These are phyloP conservation scores for Scheffersomyces titani DNA, from an alignment of 1,139 yeast species.

Conservation along the genomic window DNA sequence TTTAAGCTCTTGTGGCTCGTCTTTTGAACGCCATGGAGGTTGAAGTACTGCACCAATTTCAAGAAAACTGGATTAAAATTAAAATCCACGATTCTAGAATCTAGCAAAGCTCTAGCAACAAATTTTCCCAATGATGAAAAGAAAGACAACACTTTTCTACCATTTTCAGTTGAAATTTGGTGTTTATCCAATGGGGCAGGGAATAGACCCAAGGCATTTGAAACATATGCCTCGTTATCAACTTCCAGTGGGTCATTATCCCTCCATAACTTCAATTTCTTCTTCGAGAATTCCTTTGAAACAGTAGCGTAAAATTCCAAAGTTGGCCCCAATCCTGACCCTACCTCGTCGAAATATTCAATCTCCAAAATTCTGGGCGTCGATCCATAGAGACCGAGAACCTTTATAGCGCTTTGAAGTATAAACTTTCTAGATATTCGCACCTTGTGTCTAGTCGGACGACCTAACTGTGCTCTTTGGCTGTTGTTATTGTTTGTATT, in stretches of 20 bases:
- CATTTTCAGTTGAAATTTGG: constrained; percentile 33
- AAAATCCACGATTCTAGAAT: constrained; percentile 84
- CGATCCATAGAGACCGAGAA: constrained; percentile 74
- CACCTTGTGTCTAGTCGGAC: constrained; percentile 79
- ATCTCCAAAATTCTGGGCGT: constrained; percentile 83
- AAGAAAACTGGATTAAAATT: constrained; percentile 74
- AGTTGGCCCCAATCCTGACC: constrained; percentile 96
- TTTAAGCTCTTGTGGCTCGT: constrained; percentile 18
- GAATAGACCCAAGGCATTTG: constrained; percentile 58
- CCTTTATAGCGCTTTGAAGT: constrained; percentile 78
- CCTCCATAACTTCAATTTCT: constrained; percentile 72
- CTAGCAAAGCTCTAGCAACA: constrained; percentile 83
- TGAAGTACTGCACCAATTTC: constrained; percentile 39
- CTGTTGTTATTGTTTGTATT: constrained; percentile 11
- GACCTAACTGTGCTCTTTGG: constrained; percentile 57
- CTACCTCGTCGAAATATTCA: constrained; percentile 90
- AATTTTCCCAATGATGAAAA: constrained; percentile 78
- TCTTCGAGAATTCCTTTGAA: constrained; percentile 69
- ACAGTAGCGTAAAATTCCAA: constrained; percentile 86
- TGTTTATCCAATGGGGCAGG: constrained; percentile 61
- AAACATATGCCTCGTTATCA: constrained; percentile 41
- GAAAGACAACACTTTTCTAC: constrained; percentile 48
- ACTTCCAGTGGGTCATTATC: constrained; percentile 24
- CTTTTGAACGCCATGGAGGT: constrained; percentile 13
- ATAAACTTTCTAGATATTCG: constrained; percentile 72